Evolutionary conservation across 148 eudicot genomes (phyloP), one percentile per base, ranked within the genome.

Genomic region (Chenopodium berlandieri): DNA sequence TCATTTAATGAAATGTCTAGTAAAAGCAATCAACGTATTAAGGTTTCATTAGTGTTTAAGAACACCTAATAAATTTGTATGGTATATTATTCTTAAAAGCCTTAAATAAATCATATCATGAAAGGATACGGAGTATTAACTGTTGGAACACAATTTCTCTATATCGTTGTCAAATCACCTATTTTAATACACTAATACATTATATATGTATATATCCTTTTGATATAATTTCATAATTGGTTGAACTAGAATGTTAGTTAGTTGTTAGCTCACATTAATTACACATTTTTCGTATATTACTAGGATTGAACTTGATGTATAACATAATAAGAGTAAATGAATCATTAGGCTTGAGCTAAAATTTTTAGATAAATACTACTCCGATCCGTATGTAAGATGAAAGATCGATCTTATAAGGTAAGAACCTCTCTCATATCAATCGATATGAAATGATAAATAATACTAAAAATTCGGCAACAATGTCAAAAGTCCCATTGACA

Each of bases 401-500:
- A 34, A 3, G 37, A 34, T 34, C 37, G 37, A 34, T 34, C 5
- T 3, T 34, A 34, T 34, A 34, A 34, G 37, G 4, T 34, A 34
- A 34, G 37, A 34, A 34, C 37, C 37, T 34, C 37, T 34, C 37
- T 34, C 37, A 34, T 3, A 34, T 34, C 37, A 34, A 34, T 34
- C 37, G 37, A 34, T 34, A 2, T 34, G 3, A 34, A 34, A 34
- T 34, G 74, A 19, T 17, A 16, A 68, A 32, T 3, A 48, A 80
- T 34, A 19, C 11, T 27, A 7, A 46, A 54, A 50, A 30, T 60
- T 30, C 19, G 62, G 63, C 20, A 25, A 71, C 79, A 78, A 78
- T 68, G 85, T 83, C 80, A 79, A 11, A 56, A 46, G 76, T 83
- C 73, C 66, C 82, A 50, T 80, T 69, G 78, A 75, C 48, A 37